A percentile compares a stretch with the other conserved stretches of the same genome.
These are phyloP conservation scores for Coemansia sp. DNA, from an alignment of 192 early-diverging fungal genomes.

Conservation along the genomic window DNA sequence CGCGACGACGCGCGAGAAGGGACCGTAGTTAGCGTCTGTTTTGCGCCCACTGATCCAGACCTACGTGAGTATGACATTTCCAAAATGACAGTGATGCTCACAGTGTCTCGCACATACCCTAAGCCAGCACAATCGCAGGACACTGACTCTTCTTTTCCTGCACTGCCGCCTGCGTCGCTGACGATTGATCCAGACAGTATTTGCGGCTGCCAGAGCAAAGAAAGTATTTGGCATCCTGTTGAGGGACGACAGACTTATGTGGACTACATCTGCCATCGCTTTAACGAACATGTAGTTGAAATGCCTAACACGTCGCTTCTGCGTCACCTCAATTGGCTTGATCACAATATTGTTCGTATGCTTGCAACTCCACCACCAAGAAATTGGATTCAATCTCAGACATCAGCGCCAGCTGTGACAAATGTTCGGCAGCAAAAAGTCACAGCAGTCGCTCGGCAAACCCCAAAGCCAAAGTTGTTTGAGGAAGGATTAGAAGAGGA, in stretches of 20 bases:
- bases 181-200: constrained; percentile 28
- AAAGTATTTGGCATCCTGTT: constrained; percentile 31
- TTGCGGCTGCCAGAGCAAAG: constrained; percentile 36
- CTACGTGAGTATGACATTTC: constrained; percentile 29
- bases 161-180: constrained; percentile 18
- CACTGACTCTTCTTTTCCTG: constrained; percentile 16
- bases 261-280: constrained; percentile 23
- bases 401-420: background rate
- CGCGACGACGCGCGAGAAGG: constrained; percentile 10
- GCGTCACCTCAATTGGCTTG: constrained; percentile 58
- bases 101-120: constrained; percentile 26
- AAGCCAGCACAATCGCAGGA: constrained; percentile 9
- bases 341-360: constrained; percentile 46
- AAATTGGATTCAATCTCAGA: background rate
- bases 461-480: constrained; percentile 13
- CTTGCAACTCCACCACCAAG: constrained; percentile 18
- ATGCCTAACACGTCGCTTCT: constrained; percentile 30
- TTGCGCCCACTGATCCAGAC: constrained; percentile 47
- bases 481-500: background rate
- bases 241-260: constrained; percentile 19
- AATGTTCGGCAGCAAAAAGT: background rate
- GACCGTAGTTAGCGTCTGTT: constrained; percentile 23
- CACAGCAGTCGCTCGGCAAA: background rate
- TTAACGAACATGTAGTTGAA: constrained; percentile 32
- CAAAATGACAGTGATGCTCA: constrained; percentile 23